Evolutionary conservation across 345 rosid genomes (phyloP).

Genomic region (Salix caprea): DNA sequence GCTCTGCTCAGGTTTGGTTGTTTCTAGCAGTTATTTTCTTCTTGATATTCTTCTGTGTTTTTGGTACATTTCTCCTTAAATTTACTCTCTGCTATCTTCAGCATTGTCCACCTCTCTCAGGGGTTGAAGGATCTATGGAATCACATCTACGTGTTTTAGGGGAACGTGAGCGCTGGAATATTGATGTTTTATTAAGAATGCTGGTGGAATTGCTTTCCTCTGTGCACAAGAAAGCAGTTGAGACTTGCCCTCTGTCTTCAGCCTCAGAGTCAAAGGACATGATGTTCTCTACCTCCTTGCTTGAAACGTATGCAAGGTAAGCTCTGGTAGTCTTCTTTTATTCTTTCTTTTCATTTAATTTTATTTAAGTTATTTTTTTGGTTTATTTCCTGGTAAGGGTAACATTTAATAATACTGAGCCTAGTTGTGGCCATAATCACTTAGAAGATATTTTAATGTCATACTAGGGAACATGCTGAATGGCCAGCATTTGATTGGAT

Average conservation of each 20-base stretch:
- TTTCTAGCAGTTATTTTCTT: constrained; percentile 11
- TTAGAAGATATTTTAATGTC: constrained; percentile 21
- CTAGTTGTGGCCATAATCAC: constrained; percentile 5
- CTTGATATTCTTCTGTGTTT: constrained; percentile 1
- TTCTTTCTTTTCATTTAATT: neutral
- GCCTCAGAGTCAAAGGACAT: constrained; percentile 40
- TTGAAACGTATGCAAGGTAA: constrained; percentile 74
- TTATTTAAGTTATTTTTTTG: neutral
- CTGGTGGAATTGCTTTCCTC: constrained; percentile 71
- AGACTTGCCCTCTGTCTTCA: constrained; percentile 77
- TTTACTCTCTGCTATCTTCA: constrained; percentile 29
- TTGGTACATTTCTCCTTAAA: neutral
- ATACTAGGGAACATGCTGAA: constrained; percentile 61
- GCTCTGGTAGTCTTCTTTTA: neutral
- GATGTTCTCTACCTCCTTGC: constrained; percentile 48
- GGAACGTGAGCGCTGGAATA: constrained; percentile 91
- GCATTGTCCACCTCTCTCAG: constrained; percentile 92
- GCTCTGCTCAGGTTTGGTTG: constrained; percentile 71
- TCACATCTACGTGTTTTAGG: constrained; percentile 84
- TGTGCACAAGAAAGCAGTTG: constrained; percentile 62
- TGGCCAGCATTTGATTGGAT: constrained; percentile 96
- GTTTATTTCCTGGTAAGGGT: constrained; percentile 3
- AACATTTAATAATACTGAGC: neutral
- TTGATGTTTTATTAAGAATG: constrained; percentile 84
- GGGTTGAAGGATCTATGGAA: constrained; percentile 92